Conservation (phyloP, 2,329 filamentous ascomycete species). For the Ceratocystis diversiconidia region DNA sequence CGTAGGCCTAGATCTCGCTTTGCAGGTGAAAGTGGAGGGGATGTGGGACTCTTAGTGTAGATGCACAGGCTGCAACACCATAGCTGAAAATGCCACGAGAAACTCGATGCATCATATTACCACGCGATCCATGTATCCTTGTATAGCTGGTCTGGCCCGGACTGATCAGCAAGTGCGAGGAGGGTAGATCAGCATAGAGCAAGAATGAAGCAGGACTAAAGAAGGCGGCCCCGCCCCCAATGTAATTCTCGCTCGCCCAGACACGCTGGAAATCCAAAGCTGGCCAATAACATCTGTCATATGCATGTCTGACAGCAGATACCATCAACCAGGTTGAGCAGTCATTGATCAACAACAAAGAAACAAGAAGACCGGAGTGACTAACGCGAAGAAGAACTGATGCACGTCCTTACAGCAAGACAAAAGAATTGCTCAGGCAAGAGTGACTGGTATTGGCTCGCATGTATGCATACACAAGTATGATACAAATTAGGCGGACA, state of each 20-base stretch:
- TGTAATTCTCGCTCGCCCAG: neutral
- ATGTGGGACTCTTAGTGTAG: neutral
- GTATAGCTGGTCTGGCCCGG: neutral
- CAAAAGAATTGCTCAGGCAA: neutral
- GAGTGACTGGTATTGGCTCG: neutral
- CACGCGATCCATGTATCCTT: constrained; percentile 1
- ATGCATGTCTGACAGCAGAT: neutral
- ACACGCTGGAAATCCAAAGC: neutral
- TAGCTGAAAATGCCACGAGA: neutral
- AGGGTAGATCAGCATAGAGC: neutral
- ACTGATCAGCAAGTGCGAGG: neutral
- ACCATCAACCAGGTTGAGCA: neutral
- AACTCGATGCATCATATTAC: neutral
- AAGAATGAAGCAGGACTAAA: neutral
- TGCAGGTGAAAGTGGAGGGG: neutral
- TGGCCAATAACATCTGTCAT: neutral
- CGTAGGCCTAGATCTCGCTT: neutral
- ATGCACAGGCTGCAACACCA: neutral
- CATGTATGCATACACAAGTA: neutral
- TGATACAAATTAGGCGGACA: neutral
- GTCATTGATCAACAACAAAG: neutral
- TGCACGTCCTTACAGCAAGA: neutral
- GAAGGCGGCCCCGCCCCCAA: neutral
- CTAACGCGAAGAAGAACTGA: neutral
- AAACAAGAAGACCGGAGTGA: neutral